Evolutionary conservation across 208 protist genomes (phyloP), one percentile per base, ranked within the genome.

Genomic region (Spongospora subterranea): DNA sequence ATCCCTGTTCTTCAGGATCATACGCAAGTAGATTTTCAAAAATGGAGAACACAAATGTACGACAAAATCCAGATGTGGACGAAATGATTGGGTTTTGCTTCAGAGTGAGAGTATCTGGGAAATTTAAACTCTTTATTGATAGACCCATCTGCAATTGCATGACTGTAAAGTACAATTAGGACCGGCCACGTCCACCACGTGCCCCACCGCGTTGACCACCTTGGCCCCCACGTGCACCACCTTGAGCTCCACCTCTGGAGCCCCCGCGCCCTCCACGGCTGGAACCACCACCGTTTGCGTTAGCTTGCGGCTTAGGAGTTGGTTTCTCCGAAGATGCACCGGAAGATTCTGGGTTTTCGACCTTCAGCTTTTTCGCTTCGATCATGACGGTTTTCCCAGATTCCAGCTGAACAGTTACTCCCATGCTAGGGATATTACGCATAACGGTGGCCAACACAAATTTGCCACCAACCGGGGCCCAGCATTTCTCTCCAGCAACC

Each of bases 401-500:
- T 43, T 35, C 71, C 71, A 82, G 71, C 71, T 35, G n/a, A 43
- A 82, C 71, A 43, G 71, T 82, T 6, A 35, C n/a, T 20, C 71
- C 71, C 71, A 82, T 82, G 71, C 40, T 82, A 6, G 71, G 71
- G 71, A 82, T 82, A n/a, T 82, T 82, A 40, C 71, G 71, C 6
- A 82, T 35, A n/a, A 82, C 71, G n/a, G 71, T 82, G n/a, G 71
- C 71, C 6, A 17, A n/a, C 17, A 82, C 71, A 35, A 20, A 35
- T n/a, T 82, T 82, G n/a, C 71, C 71, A 35, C 40, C 40, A 43
- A 82, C 71, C 6, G 71, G 71, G 35, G 89, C 89, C 39, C 41
- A 76, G n/a, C 89, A 91, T 13, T 89, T 24, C 20, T 91, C 89
- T 32, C 89, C 89, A 32, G 41, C n/a, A 46, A 43, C 66, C 89